Base-by-base conservation (phyloP, 2,329 filamentous ascomycete species). In the Fusarium aywerte region DNA sequence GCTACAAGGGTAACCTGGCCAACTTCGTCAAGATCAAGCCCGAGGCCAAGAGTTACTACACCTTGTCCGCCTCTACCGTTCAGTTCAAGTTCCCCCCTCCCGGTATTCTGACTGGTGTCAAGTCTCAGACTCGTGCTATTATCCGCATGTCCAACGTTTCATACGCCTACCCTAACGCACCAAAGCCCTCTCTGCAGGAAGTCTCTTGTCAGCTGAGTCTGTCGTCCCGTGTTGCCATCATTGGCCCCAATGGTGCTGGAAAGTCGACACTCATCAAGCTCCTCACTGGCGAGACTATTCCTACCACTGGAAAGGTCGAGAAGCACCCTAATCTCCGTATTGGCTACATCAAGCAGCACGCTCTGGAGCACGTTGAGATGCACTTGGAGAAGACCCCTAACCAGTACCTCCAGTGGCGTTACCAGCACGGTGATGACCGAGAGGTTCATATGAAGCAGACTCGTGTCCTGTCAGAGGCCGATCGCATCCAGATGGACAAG, bases 291-390 rank as follows among this genome's bases (percentile, higher is more conserved):
- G 96, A 98, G 79, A 88, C 90, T 20, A 90, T 97, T 69, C 96
- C 92, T 16, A 91, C 91, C 65, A 80, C 81, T 20, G 96, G 96
- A 67, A 92, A 89, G 77, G 96, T 99, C 23, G 94, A 98, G 85
- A 98, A 98, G 85, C 96, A 99, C 79, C 96, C 96, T 71, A 99
- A 99, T 79, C 82, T 99, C 76, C 94, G 96, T 85, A 97, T 99
- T 74, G 96, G 96, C 54, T 99, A 99, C 84, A 98, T 99, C 84
- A 98, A 98, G 84, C 96, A 99, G 83, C 96, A 99, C 80, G 96
- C 96, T 42, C 86, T 99, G 13, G 96, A 99, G 84, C 96, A 99
- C 87, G 96, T 99, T 12, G 95, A 99, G 82, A 97, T 97, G 95
- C 96, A 99, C 77, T 84, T 98, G 72, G 96, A 99, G 81, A 99